These are phyloP conservation scores for Dorcoceras hygrometricum DNA, from an alignment of 257 asterid species.

Conservation along the genomic window DNA sequence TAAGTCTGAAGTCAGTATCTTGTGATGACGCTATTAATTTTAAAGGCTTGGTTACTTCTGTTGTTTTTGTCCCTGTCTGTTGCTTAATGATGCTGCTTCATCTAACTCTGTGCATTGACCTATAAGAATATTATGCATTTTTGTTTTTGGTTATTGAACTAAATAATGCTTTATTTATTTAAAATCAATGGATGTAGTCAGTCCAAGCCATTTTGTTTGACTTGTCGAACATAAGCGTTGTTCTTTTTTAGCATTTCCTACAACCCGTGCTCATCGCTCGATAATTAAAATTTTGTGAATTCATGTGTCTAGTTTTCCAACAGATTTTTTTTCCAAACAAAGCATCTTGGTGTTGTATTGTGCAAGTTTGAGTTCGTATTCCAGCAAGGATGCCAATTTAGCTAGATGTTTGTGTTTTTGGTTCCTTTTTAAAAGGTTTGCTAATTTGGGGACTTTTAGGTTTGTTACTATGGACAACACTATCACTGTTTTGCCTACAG, in stretches of 20 bases:
- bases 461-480: constrained; percentile 88
- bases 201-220: neutral
- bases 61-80: neutral
- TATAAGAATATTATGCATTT: neutral
- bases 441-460: constrained; percentile 33
- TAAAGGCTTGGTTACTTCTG: no score
- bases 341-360: neutral
- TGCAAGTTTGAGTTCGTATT: constrained; percentile 12
- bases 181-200: neutral
- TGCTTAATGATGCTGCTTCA: neutral
- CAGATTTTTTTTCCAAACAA: neutral
- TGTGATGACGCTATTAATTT: neutral
- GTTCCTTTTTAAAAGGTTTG: constrained; percentile 36
- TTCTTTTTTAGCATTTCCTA: neutral
- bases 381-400: constrained; percentile 5
- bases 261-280: neutral
- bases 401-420: neutral
- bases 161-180: neutral
- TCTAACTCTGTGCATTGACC: neutral
- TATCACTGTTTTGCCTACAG: constrained; percentile 93
- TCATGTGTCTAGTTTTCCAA: neutral
- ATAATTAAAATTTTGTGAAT: neutral
- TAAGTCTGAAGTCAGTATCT: neutral
- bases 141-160: neutral
- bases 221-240: neutral